Conservation (phyloP, 192 early-diverging fungal genomes). For the Spizellomyces punctatus region DNA sequence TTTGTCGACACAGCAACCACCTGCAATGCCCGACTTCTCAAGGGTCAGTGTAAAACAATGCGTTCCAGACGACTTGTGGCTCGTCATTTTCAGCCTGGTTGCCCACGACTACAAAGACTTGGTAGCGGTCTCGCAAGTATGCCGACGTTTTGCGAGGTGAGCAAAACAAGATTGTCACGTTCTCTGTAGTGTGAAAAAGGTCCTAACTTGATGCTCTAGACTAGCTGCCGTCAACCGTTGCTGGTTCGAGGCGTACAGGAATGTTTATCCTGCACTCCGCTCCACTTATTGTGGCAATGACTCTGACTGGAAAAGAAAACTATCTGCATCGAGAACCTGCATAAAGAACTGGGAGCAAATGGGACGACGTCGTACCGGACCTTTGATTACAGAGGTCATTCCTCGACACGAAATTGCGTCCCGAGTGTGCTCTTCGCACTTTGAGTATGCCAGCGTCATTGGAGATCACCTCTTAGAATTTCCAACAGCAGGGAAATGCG, state of each 20-base stretch:
- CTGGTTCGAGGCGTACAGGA: not conserved
- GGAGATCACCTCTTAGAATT: too few species aligned
- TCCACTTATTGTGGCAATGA: not conserved
- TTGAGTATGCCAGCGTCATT: too few species aligned
- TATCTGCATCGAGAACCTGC: not conserved
- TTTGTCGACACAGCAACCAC: too few species aligned
- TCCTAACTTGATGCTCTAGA: not conserved
- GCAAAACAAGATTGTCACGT: not conserved
- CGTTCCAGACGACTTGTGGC: not conserved
- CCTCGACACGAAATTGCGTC: too few species aligned
- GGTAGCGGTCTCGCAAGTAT: not conserved
- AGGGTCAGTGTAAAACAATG: too few species aligned
- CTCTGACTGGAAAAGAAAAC: not conserved
- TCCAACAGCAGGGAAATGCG: too few species aligned
- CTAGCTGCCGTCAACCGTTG: not conserved
- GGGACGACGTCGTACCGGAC: not conserved
- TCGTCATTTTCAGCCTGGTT: not conserved
- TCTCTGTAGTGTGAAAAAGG: too few species aligned
- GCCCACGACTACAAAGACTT: not conserved
- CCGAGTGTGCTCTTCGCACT: too few species aligned
- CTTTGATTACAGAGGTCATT: too few species aligned
- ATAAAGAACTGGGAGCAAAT: not conserved
- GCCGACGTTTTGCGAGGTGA: not conserved
- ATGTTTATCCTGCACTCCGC: not conserved
- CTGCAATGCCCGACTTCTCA: too few species aligned